Evolutionary conservation across 2,329 filamentous ascomycete genomes (phyloP).

Genomic region (Tolypocladium capitatum): DNA sequence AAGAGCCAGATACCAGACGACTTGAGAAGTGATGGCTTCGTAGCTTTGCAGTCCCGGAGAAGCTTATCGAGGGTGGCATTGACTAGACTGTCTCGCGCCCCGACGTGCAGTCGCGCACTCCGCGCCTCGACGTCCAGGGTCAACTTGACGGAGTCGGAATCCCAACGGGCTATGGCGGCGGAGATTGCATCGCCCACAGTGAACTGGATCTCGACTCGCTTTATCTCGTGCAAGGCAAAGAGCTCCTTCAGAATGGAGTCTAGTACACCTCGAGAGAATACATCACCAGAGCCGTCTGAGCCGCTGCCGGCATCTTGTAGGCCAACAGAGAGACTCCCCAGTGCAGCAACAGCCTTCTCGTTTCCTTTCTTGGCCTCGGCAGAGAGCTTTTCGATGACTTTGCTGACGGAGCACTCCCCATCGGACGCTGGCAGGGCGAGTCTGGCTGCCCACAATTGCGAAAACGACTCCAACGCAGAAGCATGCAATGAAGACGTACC

Average conservation of each 20-base stretch:
- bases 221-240: constrained; percentile 69
- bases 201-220: constrained; percentile 80
- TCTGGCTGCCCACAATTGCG: constrained; percentile 33
- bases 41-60: constrained; percentile 63
- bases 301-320: constrained; percentile 24
- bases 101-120: constrained; percentile 19
- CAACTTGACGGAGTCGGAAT: constrained; percentile 63
- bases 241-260: constrained; percentile 51
- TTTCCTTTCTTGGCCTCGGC: constrained; percentile 65
- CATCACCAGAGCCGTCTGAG: constrained; percentile 11
- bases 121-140: constrained; percentile 59
- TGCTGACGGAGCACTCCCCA: constrained; percentile 17
- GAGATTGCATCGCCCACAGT: constrained; percentile 79
- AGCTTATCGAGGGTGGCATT: constrained; percentile 55
- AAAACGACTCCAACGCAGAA: constrained; percentile 28
- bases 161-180: constrained; percentile 67
- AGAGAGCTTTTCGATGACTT: constrained; percentile 49
- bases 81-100: constrained; percentile 29
- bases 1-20: constrained; percentile 93
- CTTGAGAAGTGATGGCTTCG: constrained; percentile 81
- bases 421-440: constrained; percentile 21
- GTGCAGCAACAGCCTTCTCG: constrained; percentile 65
- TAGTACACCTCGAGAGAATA: constrained; percentile 25
- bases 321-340: constrained; percentile 64
- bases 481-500: constrained; percentile 25